These are phyloP conservation scores for Penicillium bialowiezense DNA, from an alignment of 495 filamentous ascomycete species.

Conservation along the genomic window DNA sequence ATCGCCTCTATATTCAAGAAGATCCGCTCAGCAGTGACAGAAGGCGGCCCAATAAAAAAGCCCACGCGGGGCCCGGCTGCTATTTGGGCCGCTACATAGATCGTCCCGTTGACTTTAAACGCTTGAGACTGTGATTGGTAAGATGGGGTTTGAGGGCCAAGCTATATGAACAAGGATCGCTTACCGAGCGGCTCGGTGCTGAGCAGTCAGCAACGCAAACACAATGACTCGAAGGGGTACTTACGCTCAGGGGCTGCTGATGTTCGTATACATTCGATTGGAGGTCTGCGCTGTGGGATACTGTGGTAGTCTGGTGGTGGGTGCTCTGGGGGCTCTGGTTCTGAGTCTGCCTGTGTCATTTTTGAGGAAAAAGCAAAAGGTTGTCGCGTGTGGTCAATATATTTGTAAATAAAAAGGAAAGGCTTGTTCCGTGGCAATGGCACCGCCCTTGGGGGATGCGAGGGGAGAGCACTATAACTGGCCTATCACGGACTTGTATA, in stretches of 20 bases:
- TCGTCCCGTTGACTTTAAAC: conserved; percentile 1
- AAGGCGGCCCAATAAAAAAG: neutral
- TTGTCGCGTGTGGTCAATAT: too few species aligned
- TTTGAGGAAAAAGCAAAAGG: neutral
- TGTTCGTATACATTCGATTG: neutral
- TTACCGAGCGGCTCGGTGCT: conserved; percentile 1
- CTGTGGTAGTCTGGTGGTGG: neutral
- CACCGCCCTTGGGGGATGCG: neutral
- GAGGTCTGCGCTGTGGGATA: neutral
- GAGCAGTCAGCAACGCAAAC: neutral
- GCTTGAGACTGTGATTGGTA: neutral
- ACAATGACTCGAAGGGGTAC: neutral
- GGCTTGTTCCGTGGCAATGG: neutral
- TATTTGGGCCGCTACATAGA: neutral
- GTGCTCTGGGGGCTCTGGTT: neutral
- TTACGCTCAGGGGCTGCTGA: neutral
- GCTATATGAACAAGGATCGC: neutral
- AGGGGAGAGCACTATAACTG: neutral
- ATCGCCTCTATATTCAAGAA: neutral
- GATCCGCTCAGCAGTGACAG: neutral
- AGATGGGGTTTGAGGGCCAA: neutral
- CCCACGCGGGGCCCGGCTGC: neutral
- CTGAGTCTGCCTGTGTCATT: neutral
- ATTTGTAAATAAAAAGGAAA: neutral
- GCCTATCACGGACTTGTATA: conserved; percentile 1